Conservation (phyloP, 176 grass and related monocot species). For the Carex myosuroides region DNA sequence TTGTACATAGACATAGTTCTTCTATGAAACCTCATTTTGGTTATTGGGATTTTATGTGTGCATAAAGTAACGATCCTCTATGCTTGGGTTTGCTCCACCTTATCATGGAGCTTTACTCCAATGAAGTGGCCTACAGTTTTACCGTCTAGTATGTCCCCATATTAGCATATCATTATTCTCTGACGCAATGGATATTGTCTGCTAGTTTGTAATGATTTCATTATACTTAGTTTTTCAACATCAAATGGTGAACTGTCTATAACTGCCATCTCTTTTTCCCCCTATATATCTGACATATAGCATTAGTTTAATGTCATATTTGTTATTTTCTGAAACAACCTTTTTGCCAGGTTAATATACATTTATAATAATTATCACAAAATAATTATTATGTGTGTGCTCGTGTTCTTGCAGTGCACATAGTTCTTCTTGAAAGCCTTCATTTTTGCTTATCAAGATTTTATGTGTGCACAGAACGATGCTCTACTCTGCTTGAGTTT, state of each 20-base stretch:
- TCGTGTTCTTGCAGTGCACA: slow-evolving; percentile 15
- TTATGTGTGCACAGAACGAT: slow-evolving; percentile 33
- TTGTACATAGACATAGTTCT: slow-evolving; percentile 27
- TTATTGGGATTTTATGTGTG: slow-evolving; percentile 39
- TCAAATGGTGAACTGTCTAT: background rate
- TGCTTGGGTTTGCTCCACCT: slow-evolving; percentile 26
- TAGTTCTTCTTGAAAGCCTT: slow-evolving; percentile 30
- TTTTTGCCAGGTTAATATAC: background rate
- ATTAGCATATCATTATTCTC: background rate
- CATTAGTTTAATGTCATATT: background rate
- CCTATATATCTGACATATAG: background rate
- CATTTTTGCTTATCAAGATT: slow-evolving; percentile 27
- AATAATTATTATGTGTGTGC: background rate
- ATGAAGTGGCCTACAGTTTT: slow-evolving; percentile 24
- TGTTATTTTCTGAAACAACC: background rate
- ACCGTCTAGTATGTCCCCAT: background rate
- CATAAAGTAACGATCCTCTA: slow-evolving; percentile 28
- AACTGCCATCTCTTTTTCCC: background rate
- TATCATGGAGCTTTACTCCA: slow-evolving; percentile 36
- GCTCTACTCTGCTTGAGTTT: slow-evolving; percentile 30
- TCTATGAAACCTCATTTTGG: slow-evolving; percentile 20
- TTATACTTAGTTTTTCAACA: background rate
- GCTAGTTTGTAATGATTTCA: background rate
- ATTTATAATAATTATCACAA: background rate
- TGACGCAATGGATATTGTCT: background rate